Base-by-base conservation (phyloP, 768 basidiomycete species). In the Lactifluus subvellereus region DNA sequence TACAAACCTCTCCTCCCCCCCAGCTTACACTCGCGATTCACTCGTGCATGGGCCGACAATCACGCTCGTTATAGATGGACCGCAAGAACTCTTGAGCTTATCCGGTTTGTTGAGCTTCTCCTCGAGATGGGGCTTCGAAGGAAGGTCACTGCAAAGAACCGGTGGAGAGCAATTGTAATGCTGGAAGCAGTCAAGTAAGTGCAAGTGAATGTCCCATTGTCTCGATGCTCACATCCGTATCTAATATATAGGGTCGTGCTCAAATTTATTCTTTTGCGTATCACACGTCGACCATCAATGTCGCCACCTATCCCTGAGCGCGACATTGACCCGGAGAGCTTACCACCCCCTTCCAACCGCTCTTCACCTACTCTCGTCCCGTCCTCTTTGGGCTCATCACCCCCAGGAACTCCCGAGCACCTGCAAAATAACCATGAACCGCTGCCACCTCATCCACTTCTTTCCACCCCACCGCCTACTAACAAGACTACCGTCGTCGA, bases 121-220 rank as follows among this genome's bases (percentile, higher is more conserved):
- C 70, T 95, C 54, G 96, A 98, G 76, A 98, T 98, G 96, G 79
- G 83, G 22, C 77, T 93, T 66, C 80, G 83, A 59, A 80, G 93
- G 69, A 90, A 84, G 70, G 79, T 83, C 6, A 86, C 89, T 0
- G 73, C 78, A 49, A 81, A 81, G 67, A 77, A 75, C 49, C 81
- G 85, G 65, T 96, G 93, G 91, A 80, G 88, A 66, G 81, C 84
- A 22, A 82, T 98, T 53, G 72, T 96, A 57, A 65, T 86, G 35
- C 76, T 98, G 40, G 96, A 99, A 73, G 71, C 80, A 47, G 73
- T 94, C 74, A 99, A 99, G 94, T 96, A 71, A 72, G 83, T 77
- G 18, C n/a, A 49, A 11, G 27, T 51, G 14, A 18, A 50, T 37
- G 48, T 53, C 37, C 48, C 57, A 48, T 27, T 18, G 11, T 56